Percentiles rank a stretch among this genome's conserved stretches.
Evolutionary conservation across 2,329 filamentous ascomycete species (phyloP).

Genomic region (Colletotrichum sp.): DNA sequence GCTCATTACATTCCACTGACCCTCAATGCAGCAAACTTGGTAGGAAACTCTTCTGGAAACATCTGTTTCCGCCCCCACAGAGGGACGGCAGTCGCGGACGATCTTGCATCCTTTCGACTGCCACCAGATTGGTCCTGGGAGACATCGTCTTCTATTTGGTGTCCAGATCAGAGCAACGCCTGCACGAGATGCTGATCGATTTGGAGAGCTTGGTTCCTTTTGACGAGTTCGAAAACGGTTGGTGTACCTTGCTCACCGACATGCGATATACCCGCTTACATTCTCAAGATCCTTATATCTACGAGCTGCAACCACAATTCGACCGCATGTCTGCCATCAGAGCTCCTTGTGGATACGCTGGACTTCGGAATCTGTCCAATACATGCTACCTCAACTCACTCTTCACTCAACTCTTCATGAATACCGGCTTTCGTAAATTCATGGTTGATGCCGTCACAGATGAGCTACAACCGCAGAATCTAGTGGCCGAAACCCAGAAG

Average conservation of each 20-base stretch:
- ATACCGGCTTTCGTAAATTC: constrained; percentile 83
- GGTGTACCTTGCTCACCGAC: not conserved
- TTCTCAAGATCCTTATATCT: constrained; percentile 56
- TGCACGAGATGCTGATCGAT: constrained; percentile 55
- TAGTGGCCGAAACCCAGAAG: constrained; percentile 79
- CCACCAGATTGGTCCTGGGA: constrained; percentile 64
- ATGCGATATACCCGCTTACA: not conserved
- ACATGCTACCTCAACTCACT: constrained; percentile 98
- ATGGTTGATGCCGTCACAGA: constrained; percentile 73
- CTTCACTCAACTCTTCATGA: constrained; percentile 96
- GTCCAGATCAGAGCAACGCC: constrained; percentile 54
- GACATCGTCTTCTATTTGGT: constrained; percentile 64
- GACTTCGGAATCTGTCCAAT: constrained; percentile 89
- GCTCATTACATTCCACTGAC: not conserved
- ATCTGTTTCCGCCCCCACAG: constrained; percentile 67
- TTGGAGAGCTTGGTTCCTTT: constrained; percentile 57
- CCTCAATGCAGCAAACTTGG: constrained; percentile 28
- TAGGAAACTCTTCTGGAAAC: constrained; percentile 61
- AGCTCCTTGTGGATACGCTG: constrained; percentile 81
- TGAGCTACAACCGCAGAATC: constrained; percentile 60
- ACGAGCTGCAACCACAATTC: constrained; percentile 65
- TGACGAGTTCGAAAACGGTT: constrained; percentile 12
- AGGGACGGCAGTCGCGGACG: constrained; percentile 29
- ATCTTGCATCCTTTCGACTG: constrained; percentile 49
- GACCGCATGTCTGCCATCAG: constrained; percentile 74